Conservation (phyloP, 805 yeast genomes). For the Priceomyces castillae region DNA sequence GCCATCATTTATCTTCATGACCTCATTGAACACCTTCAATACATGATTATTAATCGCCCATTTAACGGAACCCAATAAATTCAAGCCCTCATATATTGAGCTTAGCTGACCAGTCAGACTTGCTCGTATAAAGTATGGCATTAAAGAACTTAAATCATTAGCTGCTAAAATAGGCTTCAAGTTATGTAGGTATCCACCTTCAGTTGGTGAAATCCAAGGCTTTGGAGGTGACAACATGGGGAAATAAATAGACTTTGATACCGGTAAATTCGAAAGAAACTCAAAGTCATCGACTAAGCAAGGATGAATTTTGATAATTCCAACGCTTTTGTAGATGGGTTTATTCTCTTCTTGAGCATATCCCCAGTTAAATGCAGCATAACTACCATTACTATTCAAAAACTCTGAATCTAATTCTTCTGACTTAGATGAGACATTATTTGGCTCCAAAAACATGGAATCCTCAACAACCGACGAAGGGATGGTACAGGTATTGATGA, state of each 20-base stretch:
- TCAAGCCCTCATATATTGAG: slow-evolving; percentile 26
- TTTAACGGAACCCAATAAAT: slow-evolving; percentile 25
- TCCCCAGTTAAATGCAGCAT: slow-evolving; percentile 12
- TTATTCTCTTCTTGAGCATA: neutral
- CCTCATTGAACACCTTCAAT: slow-evolving; percentile 19
- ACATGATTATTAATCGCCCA: slow-evolving; percentile 37
- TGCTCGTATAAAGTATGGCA: slow-evolving; percentile 23
- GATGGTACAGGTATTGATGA: slow-evolving; percentile 14
- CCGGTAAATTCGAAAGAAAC: slow-evolving; percentile 8
- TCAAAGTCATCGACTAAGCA: slow-evolving; percentile 15
- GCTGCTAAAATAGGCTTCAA: slow-evolving; percentile 24
- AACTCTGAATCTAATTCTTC: slow-evolving; percentile 2
- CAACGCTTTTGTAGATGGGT: slow-evolving; percentile 10
- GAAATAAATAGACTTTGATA: slow-evolving; percentile 16
- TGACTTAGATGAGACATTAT: too few species aligned
- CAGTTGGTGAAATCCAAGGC: slow-evolving; percentile 30
- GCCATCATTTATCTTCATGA: slow-evolving; percentile 17
- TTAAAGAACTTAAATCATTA: slow-evolving; percentile 12
- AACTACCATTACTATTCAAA: slow-evolving; percentile 3
- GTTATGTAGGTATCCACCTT: slow-evolving; percentile 35
- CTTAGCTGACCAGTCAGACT: slow-evolving; percentile 31
- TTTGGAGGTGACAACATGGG: slow-evolving; percentile 42
- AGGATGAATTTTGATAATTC: slow-evolving; percentile 24
- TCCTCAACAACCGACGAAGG: slow-evolving; percentile 7
- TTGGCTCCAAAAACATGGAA: neutral